Percentiles rank a stretch among this genome's conserved stretches.
phyloP scores from a whole-genome alignment of 2,329 filamentous ascomycete genomes.

The Aspergillus oerlinghausenensis region DNA sequence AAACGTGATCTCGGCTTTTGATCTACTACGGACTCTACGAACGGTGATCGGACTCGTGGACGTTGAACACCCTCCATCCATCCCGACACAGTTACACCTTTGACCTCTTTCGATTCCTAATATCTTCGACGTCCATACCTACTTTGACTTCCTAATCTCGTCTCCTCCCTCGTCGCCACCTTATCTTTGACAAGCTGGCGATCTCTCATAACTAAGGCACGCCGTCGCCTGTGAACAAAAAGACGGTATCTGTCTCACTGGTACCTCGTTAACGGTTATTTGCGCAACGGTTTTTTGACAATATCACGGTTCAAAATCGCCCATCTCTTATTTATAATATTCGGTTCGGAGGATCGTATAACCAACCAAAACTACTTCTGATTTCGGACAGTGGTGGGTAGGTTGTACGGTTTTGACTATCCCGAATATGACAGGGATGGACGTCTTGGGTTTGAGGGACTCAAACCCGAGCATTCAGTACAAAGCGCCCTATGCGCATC shows the following conservation, averaged over 20 bases:
- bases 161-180: slow-evolving; percentile 3
- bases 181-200: slow-evolving; percentile 21
- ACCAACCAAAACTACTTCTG: slow-evolving; percentile 13
- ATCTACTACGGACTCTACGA: slow-evolving; percentile 21
- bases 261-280: slow-evolving; percentile 29
- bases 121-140: slow-evolving; percentile 10
- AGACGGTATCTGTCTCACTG: slow-evolving; percentile 28
- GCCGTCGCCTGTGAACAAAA: slow-evolving; percentile 29
- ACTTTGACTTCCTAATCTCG: slow-evolving; percentile 6
- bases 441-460: slow-evolving; percentile 40
- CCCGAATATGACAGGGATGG: slow-evolving; percentile 41
- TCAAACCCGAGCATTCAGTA: slow-evolving; percentile 35
- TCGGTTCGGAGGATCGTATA: slow-evolving; percentile 8
- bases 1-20: slow-evolving; percentile 13
- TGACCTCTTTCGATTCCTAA: not conserved
- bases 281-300: slow-evolving; percentile 28
- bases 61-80: slow-evolving; percentile 5
- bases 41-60: slow-evolving; percentile 24
- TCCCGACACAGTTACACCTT: not conserved
- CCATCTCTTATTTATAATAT: slow-evolving; percentile 11
- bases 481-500: slow-evolving; percentile 41
- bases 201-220: slow-evolving; percentile 19
- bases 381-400: slow-evolving; percentile 11
- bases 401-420: slow-evolving; percentile 21
- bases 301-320: slow-evolving; percentile 18